Percentiles rank a stretch among this genome's conserved stretches.
These are phyloP conservation scores for Salix arbutifolia DNA, from an alignment of 345 rosid genomes.

Conservation along the genomic window DNA sequence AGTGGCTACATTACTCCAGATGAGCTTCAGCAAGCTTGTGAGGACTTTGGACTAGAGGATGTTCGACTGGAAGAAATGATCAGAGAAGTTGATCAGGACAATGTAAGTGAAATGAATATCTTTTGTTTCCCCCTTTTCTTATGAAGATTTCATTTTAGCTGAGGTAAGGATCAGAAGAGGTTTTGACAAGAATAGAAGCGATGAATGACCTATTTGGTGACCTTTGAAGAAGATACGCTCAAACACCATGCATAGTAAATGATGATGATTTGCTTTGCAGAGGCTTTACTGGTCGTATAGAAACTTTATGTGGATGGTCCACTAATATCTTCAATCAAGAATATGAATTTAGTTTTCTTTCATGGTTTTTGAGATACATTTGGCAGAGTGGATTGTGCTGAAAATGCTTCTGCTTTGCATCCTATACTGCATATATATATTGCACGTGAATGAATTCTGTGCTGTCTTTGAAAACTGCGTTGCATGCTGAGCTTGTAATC, in stretches of 20 bases:
- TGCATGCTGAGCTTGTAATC: not conserved
- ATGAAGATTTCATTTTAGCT: not conserved
- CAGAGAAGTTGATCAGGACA: conserved; percentile 24
- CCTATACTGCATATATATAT: not conserved
- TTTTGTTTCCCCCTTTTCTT: not conserved
- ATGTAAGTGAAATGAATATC: conserved; percentile 10
- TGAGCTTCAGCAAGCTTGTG: conserved; percentile 30
- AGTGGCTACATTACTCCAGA: conserved; percentile 31
- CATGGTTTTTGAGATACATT: not conserved
- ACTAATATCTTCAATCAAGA: not conserved
- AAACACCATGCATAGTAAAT: too few relatives aligned
- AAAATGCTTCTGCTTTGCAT: not conserved
- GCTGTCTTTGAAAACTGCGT: not conserved
- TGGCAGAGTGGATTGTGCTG: not conserved
- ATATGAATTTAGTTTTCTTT: not conserved
- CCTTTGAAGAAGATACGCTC: too few relatives aligned
- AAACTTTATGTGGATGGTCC: not conserved
- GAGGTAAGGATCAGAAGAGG: not conserved
- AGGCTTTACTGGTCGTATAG: not conserved
- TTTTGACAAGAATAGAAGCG: not conserved
- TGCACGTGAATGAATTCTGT: not conserved
- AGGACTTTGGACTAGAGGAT: conserved; percentile 21
- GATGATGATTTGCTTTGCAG: not conserved
- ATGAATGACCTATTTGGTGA: not conserved
- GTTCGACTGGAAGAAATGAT: conserved; percentile 24